phyloP scores from a whole-genome alignment of 306 rosid species.

The Malus sylvestris region DNA sequence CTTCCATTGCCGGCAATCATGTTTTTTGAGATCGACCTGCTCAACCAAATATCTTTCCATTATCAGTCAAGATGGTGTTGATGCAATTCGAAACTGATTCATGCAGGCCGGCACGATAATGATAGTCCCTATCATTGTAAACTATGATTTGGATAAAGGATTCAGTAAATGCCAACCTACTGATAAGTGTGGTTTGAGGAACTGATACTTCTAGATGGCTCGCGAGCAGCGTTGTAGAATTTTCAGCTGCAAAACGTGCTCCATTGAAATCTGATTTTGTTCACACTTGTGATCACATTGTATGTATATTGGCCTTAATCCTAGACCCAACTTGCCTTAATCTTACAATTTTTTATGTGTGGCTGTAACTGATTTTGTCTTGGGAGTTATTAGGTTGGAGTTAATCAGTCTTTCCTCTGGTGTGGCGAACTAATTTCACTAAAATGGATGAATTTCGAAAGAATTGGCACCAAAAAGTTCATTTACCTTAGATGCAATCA shows the following conservation, averaged over 20 bases:
- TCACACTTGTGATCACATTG: no score
- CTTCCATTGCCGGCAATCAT: conserved; percentile 50
- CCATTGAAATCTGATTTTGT: no score
- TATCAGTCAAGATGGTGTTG: conserved; percentile 2
- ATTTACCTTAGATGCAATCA: no score
- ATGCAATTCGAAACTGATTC: conserved; percentile 6
- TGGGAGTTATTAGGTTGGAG: no score
- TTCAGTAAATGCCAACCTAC: not conserved
- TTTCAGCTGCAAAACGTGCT: not conserved
- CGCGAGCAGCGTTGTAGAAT: not conserved
- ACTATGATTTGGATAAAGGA: not conserved
- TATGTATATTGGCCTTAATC: no score
- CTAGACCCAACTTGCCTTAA: no score
- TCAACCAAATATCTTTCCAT: not conserved
- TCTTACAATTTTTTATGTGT: no score
- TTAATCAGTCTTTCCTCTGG: no score
- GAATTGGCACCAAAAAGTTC: no score
- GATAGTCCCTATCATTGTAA: not conserved
- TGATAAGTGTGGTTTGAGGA: not conserved
- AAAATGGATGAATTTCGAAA: no score
- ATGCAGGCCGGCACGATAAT: not conserved
- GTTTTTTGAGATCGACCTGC: conserved; percentile 35
- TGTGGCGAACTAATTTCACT: no score
- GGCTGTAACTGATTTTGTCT: no score
- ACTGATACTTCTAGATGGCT: not conserved